A percentile compares a stretch with the other conserved stretches of the same genome.
Evolutionary conservation across 2,329 filamentous ascomycete species (phyloP).

Genomic region (Leptographium lundbergii): DNA sequence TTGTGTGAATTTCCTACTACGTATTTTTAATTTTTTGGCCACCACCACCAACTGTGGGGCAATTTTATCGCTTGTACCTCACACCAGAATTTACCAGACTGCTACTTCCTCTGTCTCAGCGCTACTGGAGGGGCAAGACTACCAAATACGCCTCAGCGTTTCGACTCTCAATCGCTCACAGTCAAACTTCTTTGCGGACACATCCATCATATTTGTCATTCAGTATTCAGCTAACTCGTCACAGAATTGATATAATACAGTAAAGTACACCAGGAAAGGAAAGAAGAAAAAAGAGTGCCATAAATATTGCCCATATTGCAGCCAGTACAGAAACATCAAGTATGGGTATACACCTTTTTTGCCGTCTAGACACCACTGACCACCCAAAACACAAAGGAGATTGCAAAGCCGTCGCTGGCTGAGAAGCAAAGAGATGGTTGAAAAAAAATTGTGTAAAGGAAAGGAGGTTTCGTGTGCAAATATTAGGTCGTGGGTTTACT

Average conservation of each 20-base stretch:
- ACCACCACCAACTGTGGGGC: constrained; percentile 6
- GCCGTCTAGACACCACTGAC: neutral
- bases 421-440: neutral
- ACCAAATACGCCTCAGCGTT: neutral
- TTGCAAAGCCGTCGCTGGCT: neutral
- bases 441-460: neutral
- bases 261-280: neutral
- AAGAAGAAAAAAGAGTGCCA: too few species aligned
- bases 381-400: neutral
- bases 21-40: constrained; percentile 9
- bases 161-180: neutral
- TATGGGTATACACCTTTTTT: neutral
- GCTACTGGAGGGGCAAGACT: neutral
- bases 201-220: neutral
- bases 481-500: neutral
- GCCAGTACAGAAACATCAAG: neutral
- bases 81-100: neutral
- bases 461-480: neutral
- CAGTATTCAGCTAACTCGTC: neutral
- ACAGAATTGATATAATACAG: neutral
- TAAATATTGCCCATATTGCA: neutral
- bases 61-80: neutral
- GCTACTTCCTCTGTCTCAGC: neutral
- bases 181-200: neutral
- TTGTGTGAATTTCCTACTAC: constrained; percentile 7